These are phyloP conservation scores for Xylaria palmicola DNA, from an alignment of 495 filamentous ascomycete species.

Conservation along the genomic window DNA sequence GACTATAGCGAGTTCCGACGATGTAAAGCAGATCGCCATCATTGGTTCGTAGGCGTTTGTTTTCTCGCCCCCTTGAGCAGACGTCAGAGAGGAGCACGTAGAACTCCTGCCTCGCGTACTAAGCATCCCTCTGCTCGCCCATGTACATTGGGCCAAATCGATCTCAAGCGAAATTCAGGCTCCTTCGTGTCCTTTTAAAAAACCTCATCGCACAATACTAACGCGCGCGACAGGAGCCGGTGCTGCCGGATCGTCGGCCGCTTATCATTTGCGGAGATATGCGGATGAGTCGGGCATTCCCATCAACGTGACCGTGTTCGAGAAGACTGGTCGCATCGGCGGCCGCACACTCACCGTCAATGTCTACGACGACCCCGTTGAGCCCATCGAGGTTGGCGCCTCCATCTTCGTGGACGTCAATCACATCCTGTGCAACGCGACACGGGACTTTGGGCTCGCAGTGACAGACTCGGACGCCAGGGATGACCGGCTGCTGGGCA, in stretches of 20 bases:
- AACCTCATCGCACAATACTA: neutral
- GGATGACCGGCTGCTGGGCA: constrained; percentile 55
- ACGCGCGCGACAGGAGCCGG: constrained; percentile 69
- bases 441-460: constrained; percentile 67
- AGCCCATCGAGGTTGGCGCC: constrained; percentile 84
- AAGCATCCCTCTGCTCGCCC: too few species aligned
- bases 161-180: neutral
- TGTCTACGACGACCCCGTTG: constrained; percentile 64
- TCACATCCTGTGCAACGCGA: constrained; percentile 72
- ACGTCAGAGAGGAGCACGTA: too few species aligned
- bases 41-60: constrained; percentile 35
- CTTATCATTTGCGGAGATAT: constrained; percentile 75
- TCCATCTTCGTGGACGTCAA: constrained; percentile 92
- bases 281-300: constrained; percentile 51
- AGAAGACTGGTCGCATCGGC: constrained; percentile 75
- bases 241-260: constrained; percentile 81
- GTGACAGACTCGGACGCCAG: constrained; percentile 32
- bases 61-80: neutral
- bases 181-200: neutral
- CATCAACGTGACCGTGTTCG: constrained; percentile 84
- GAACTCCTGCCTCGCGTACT: neutral
- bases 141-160: neutral
- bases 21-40: constrained; percentile 43
- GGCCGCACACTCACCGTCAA: constrained; percentile 89
- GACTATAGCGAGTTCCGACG: neutral